Evolutionary conservation across 768 basidiomycete species (phyloP).

Genomic region (Fomitopsis serialis): DNA sequence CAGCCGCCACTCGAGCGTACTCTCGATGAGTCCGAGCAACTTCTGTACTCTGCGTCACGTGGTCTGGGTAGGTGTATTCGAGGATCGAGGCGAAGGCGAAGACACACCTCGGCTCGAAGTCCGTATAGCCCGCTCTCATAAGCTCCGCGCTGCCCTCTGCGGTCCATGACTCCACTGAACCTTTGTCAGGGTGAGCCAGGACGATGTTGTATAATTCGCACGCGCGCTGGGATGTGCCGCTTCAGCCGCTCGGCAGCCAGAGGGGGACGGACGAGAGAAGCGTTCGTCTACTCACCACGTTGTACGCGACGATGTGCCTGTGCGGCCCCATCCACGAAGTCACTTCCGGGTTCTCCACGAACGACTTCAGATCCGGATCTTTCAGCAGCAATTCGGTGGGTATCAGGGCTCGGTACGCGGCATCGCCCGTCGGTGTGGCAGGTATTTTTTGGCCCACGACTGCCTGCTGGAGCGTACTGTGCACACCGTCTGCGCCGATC

Average conservation of each 20-base stretch:
- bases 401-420: constrained; percentile 54
- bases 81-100: not conserved
- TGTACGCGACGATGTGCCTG: constrained; percentile 40
- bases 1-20: constrained; percentile 37
- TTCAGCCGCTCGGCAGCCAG: not conserved
- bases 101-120: constrained; percentile 35
- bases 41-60: constrained; percentile 26
- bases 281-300: constrained; percentile 29
- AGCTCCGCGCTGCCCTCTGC: constrained; percentile 37
- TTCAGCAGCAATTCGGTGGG: constrained; percentile 37
- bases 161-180: constrained; percentile 37
- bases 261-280: not conserved
- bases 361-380: constrained; percentile 44
- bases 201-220: constrained; percentile 34
- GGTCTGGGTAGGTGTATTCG: not conserved
- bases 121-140: constrained; percentile 36
- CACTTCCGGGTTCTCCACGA: constrained; percentile 49
- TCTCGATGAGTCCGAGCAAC: constrained; percentile 29
- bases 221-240: constrained; percentile 18
- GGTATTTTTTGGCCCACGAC: constrained; percentile 43
- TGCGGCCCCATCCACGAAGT: constrained; percentile 57
- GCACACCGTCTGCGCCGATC: constrained; percentile 38
- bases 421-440: constrained; percentile 51
- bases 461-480: constrained; percentile 43
- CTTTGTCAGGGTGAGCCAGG: constrained; percentile 32